Conservation (phyloP, 2,329 filamentous ascomycete species). For the Microdochium paspali region DNA sequence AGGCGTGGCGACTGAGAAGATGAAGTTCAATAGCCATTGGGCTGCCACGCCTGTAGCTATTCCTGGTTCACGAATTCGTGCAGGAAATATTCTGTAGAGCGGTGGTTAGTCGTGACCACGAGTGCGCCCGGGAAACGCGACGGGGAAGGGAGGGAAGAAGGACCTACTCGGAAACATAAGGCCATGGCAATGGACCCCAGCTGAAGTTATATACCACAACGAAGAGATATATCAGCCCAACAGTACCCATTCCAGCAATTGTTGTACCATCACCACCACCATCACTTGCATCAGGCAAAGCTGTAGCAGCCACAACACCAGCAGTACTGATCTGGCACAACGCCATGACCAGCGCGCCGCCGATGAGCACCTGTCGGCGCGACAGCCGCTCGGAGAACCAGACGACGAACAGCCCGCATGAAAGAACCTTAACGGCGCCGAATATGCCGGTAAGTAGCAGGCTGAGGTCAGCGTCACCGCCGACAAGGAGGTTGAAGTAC, state of each 20-base stretch:
- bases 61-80: slow-evolving; percentile 36
- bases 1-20: slow-evolving; percentile 36
- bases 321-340: slow-evolving; percentile 33
- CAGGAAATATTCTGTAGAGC: slow-evolving; percentile 31
- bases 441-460: slow-evolving; percentile 43
- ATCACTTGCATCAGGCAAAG: slow-evolving; percentile 14
- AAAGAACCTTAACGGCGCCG: slow-evolving; percentile 40
- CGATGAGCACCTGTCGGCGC: slow-evolving; percentile 28
- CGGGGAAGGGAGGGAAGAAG: not conserved
- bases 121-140: not conserved
- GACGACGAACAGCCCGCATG: slow-evolving; percentile 40
- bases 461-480: slow-evolving; percentile 26
- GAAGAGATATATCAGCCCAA: slow-evolving; percentile 45
- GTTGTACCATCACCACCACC: slow-evolving; percentile 22
- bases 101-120: slow-evolving; percentile 4
- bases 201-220: slow-evolving; percentile 40
- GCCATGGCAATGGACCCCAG: slow-evolving; percentile 41
- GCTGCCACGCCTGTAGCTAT: slow-evolving; percentile 33
- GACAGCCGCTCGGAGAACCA: slow-evolving; percentile 39
- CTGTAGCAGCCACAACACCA: slow-evolving; percentile 29
- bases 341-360: slow-evolving; percentile 32
- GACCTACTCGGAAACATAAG: slow-evolving; percentile 32
- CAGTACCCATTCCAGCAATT: slow-evolving; percentile 38
- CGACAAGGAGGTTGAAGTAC: slow-evolving; percentile 41
- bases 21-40: slow-evolving; percentile 40